Percentiles rank a stretch among this genome's conserved stretches.
phyloP scores from a whole-genome alignment of 2,329 filamentous ascomycete genomes.

The Arthrobotrys musiformis region DNA sequence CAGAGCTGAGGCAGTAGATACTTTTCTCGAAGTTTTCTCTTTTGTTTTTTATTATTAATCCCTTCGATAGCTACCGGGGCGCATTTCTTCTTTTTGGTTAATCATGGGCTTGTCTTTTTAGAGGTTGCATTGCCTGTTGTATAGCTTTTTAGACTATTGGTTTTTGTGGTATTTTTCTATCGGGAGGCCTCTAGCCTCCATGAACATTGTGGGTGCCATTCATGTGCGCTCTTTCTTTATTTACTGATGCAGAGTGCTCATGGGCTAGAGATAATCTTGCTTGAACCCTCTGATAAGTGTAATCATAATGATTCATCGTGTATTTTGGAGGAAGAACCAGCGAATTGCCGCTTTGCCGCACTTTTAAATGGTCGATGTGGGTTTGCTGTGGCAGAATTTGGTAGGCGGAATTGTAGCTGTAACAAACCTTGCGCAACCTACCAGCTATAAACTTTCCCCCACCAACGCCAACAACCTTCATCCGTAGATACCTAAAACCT shows the following conservation, averaged over 20 bases:
- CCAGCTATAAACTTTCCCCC: neutral
- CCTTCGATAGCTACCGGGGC: conserved; percentile 33
- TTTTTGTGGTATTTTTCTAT: conserved; percentile 11
- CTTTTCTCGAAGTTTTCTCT: neutral
- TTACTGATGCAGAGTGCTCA: neutral
- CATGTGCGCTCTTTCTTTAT: conserved; percentile 9
- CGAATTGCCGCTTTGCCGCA: conserved; percentile 2
- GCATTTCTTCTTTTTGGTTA: neutral
- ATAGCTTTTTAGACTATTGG: conserved; percentile 25
- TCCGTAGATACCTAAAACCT: neutral
- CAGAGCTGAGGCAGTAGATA: conserved; percentile 40
- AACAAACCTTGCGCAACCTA: conserved; percentile 19
- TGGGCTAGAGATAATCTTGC: no score
- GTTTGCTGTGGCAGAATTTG: conserved; percentile 1
- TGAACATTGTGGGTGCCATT: conserved; percentile 31
- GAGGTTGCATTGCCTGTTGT: conserved; percentile 60
- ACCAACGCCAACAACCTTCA: neutral
- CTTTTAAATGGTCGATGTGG: neutral
- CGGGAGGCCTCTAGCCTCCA: neutral
- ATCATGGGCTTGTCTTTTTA: neutral
- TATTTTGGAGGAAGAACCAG: neutral
- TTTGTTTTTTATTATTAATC: conserved; percentile 33
- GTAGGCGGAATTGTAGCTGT: conserved; percentile 20
- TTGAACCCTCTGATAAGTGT: neutral
- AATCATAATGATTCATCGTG: neutral